Conservation (phyloP, 2,329 filamentous ascomycete species). For the Chaetomiaceae sp. region DNA sequence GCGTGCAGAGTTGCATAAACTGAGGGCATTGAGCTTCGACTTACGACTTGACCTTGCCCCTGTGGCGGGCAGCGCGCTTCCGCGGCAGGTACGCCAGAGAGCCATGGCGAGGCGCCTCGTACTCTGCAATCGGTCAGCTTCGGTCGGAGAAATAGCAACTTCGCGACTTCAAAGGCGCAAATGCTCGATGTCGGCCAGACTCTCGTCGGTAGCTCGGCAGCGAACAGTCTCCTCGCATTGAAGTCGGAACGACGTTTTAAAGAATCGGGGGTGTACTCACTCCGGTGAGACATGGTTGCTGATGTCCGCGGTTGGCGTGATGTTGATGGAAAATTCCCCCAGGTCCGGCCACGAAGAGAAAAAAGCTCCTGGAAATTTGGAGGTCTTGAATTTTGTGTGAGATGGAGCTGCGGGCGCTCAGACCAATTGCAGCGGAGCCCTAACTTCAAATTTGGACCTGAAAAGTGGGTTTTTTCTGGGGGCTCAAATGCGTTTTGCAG, state of each 20-base stretch:
- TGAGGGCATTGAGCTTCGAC: slow-evolving; percentile 33
- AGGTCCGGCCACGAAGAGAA: slow-evolving; percentile 22
- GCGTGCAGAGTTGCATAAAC: slow-evolving; percentile 7
- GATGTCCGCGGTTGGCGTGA: slow-evolving; percentile 25
- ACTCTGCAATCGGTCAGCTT: slow-evolving; percentile 27
- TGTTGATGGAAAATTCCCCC: slow-evolving; percentile 25
- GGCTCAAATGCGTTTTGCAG: too few relatives aligned
- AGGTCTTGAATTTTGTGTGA: slow-evolving; percentile 25
- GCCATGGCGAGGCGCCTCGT: slow-evolving; percentile 65
- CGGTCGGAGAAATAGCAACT: not conserved
- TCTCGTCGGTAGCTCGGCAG: not conserved
- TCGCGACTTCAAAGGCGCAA: not conserved
- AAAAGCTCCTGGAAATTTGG: slow-evolving; percentile 21
- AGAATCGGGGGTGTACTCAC: slow-evolving; percentile 21
- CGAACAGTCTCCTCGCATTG: slow-evolving; percentile 8
- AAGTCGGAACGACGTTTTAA: not conserved
- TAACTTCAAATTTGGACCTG: slow-evolving; percentile 15
- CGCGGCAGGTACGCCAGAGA: slow-evolving; percentile 82
- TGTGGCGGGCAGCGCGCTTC: slow-evolving; percentile 90
- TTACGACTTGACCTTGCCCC: slow-evolving; percentile 98
- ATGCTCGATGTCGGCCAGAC: slow-evolving; percentile 7
- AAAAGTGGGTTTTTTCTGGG: not conserved
- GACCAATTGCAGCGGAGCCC: slow-evolving; percentile 27
- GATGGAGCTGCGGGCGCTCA: slow-evolving; percentile 19
- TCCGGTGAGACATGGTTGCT: slow-evolving; percentile 30